Percentiles rank a stretch among this genome's conserved stretches.
phyloP scores from a whole-genome alignment of 768 basidiomycete genomes.

The Porpolomopsis calyptriformis region DNA sequence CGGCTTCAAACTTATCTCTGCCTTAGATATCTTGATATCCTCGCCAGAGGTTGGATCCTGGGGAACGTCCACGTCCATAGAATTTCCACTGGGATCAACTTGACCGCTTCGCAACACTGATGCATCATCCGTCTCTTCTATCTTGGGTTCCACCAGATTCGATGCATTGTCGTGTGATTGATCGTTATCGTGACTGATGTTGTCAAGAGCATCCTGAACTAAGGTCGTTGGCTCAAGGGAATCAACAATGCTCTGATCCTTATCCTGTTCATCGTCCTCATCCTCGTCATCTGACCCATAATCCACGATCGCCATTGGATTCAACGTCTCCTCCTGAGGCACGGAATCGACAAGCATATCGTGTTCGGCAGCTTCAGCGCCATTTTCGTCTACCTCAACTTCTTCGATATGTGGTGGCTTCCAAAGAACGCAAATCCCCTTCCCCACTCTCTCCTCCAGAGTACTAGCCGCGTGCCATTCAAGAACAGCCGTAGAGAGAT shows the following conservation, averaged over 20 bases:
- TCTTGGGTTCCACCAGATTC: constrained; percentile 24
- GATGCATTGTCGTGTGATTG: constrained; percentile 20
- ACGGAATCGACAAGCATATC: constrained; percentile 21
- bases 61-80: constrained; percentile 21
- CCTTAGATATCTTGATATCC: constrained; percentile 12
- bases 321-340: constrained; percentile 8
- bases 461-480: constrained; percentile 76
- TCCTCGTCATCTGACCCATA: constrained; percentile 60
- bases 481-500: constrained; percentile 68
- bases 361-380: constrained; percentile 11
- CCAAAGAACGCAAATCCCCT: constrained; percentile 64
- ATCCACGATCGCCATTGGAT: constrained; percentile 34
- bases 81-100: constrained; percentile 3
- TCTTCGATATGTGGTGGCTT: constrained; percentile 36
- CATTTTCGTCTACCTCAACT: constrained; percentile 23
- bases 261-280: constrained; percentile 47
- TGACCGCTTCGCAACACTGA: constrained; percentile 24
- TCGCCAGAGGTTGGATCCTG: constrained; percentile 13
- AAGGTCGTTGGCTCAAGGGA: constrained; percentile 41
- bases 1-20: constrained; percentile 31
- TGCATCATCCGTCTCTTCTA: constrained; percentile 48
- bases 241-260: constrained; percentile 47
- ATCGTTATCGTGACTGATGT: constrained; percentile 25
- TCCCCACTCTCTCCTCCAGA: constrained; percentile 49
- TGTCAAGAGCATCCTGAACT: constrained; percentile 51